These are phyloP conservation scores for Larix kaempferi DNA, from an alignment of 75 land plant genomes.

Conservation along the genomic window DNA sequence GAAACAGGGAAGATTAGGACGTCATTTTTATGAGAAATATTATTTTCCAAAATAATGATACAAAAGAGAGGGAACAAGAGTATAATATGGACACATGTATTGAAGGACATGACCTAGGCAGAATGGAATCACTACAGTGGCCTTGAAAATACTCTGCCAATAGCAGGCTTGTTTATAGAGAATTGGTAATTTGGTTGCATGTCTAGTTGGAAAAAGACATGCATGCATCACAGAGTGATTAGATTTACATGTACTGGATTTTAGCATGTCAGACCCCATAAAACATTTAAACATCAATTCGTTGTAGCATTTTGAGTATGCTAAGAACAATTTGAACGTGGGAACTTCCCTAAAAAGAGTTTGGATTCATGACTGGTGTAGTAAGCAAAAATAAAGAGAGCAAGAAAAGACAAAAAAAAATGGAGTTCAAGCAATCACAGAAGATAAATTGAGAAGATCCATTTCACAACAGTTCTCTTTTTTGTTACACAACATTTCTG, in stretches of 20 bases:
- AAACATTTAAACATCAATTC: neutral
- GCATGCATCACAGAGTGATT: neutral
- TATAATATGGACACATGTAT: neutral
- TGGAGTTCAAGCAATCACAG: neutral
- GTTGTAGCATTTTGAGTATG: too few relatives aligned
- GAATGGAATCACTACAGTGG: neutral
- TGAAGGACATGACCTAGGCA: neutral
- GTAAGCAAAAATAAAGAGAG: neutral
- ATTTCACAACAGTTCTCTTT: neutral
- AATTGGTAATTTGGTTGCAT: neutral
- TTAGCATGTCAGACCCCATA: neutral
- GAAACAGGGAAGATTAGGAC: neutral
- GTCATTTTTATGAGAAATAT: neutral
- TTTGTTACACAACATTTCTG: too few relatives aligned
- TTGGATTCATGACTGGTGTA: neutral
- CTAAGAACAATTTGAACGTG: too few relatives aligned
- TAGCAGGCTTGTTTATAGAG: neutral
- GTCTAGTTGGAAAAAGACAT: neutral
- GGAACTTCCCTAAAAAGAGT: neutral
- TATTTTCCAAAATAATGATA: too few relatives aligned
- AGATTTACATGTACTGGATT: neutral
- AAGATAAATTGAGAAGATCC: neutral
- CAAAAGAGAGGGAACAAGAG: neutral
- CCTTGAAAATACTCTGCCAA: neutral
- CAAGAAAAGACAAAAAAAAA: neutral